A percentile compares a stretch with the other conserved stretches of the same genome.
Evolutionary conservation across 768 basidiomycete species (phyloP).

Genomic region (Xerocomellus amylosporus): DNA sequence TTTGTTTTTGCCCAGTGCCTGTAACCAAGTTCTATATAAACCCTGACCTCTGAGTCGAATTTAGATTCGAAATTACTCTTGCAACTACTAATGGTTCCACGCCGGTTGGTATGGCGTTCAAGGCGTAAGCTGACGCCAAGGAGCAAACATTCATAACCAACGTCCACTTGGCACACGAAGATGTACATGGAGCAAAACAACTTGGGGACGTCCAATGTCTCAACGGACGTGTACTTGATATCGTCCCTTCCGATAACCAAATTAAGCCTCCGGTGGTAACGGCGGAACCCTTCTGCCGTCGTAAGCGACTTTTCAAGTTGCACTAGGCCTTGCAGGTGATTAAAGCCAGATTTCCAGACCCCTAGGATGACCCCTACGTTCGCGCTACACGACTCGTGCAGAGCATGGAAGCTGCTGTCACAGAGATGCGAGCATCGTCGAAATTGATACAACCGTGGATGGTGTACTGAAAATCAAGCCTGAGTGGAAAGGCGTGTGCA

Average conservation of each 20-base stretch:
- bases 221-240: conserved; percentile 25
- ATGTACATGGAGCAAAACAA: conserved; percentile 22
- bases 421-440: conserved; percentile 65
- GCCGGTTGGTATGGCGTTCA: neutral
- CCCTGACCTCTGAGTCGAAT: neutral
- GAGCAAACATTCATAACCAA: conserved; percentile 21
- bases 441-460: conserved; percentile 56
- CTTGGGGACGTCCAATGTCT: conserved; percentile 35
- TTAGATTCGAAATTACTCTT: neutral
- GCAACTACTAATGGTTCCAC: too few relatives aligned
- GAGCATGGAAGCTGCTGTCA: conserved; percentile 61
- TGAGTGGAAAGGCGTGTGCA: conserved; percentile 45
- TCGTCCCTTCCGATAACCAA: conserved; percentile 18
- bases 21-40: neutral
- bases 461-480: conserved; percentile 45
- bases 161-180: conserved; percentile 32
- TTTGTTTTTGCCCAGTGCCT: neutral
- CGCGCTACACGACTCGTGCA: conserved; percentile 56
- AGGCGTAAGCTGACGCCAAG: neutral
- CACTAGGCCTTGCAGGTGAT: conserved; percentile 46
- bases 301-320: conserved; percentile 14
- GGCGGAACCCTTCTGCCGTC: conserved; percentile 34
- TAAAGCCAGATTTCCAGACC: conserved; percentile 47
- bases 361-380: conserved; percentile 44
- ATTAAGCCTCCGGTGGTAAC: neutral